Percentiles rank a stretch among this genome's conserved stretches.
Conservation (phyloP, 1,284 basidiomycete genomes). For the Volvariella surrecta region DNA sequence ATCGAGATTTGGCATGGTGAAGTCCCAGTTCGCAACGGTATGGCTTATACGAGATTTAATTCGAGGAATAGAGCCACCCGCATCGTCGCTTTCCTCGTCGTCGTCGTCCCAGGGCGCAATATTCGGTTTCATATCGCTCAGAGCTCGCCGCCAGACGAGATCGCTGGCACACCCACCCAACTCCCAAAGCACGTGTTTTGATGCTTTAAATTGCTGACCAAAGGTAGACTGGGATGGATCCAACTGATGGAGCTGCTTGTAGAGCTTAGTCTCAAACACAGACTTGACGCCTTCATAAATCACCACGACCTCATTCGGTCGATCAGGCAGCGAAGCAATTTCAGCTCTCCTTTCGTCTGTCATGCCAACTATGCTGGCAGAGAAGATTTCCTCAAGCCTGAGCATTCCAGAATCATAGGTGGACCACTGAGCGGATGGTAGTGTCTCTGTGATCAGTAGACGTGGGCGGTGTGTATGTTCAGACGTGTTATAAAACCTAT, state of each 20-base stretch:
- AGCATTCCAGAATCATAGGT: slow-evolving; percentile 25
- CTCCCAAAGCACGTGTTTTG: slow-evolving; percentile 36
- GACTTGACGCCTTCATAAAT: slow-evolving; percentile 26
- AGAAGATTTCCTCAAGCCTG: slow-evolving; percentile 29
- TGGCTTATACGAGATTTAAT: slow-evolving; percentile 25
- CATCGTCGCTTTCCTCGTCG: slow-evolving; percentile 24
- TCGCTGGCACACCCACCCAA: slow-evolving; percentile 59
- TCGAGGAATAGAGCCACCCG: slow-evolving; percentile 11
- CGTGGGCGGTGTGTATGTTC: slow-evolving; percentile 28
- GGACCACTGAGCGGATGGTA: slow-evolving; percentile 20
- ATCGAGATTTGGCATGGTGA: slow-evolving; percentile 51
- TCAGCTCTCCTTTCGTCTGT: slow-evolving; percentile 20
- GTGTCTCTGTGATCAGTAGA: slow-evolving; percentile 32
- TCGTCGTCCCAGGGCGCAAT: slow-evolving; percentile 17
- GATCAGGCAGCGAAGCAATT: slow-evolving; percentile 20
- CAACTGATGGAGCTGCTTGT: slow-evolving; percentile 23
- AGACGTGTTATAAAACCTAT: slow-evolving; percentile 32
- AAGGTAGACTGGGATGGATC: slow-evolving; percentile 30
- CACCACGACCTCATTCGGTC: slow-evolving; percentile 35
- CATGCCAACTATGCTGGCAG: slow-evolving; percentile 28
- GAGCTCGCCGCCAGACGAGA: slow-evolving; percentile 49
- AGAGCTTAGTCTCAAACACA: slow-evolving; percentile 19
- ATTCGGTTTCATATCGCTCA: slow-evolving; percentile 28
- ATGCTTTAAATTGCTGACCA: slow-evolving; percentile 32
- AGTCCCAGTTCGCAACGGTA: slow-evolving; percentile 47